These are phyloP conservation scores for Blastocystis sp. DNA, from an alignment of 352 stramenopile species.

Conservation along the genomic window DNA sequence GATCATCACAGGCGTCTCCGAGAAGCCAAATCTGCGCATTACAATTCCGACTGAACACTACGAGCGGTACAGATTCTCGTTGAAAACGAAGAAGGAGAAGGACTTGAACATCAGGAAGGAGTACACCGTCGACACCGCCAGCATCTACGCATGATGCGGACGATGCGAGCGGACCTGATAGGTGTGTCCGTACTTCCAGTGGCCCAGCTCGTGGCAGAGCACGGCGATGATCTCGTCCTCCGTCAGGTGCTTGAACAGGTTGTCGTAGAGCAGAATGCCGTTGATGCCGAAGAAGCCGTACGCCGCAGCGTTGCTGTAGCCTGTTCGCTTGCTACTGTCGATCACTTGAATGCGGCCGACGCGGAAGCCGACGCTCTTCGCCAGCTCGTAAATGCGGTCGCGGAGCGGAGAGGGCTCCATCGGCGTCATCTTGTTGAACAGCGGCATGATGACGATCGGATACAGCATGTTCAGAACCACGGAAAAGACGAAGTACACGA, in stretches of 20 bases:
- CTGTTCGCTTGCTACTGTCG: conserved; percentile 82
- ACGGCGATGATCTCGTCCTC: conserved; percentile 80
- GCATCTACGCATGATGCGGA: conserved; percentile 11
- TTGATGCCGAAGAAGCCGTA: conserved; percentile 81
- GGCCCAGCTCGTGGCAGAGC: conserved; percentile 80
- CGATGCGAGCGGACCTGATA: conserved; percentile 73
- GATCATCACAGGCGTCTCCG: conserved; percentile 76
- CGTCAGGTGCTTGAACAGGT: conserved; percentile 77
- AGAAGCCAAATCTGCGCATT: conserved; percentile 53
- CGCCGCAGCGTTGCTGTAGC: conserved; percentile 80
- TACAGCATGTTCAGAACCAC: conserved; percentile 80
- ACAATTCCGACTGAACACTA: background rate
- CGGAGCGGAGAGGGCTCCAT: conserved; percentile 75
- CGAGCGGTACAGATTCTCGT: conserved; percentile 21
- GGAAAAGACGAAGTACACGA: conserved; percentile 75
- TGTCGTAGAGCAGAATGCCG: conserved; percentile 82
- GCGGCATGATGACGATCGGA: conserved; percentile 81
- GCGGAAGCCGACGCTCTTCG: conserved; percentile 76
- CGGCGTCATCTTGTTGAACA: conserved; percentile 83
- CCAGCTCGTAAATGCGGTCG: conserved; percentile 78
- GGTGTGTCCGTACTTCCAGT: conserved; percentile 82
- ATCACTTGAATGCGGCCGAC: conserved; percentile 80
- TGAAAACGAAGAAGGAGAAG: conserved; percentile 40
- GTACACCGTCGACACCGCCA: background rate
- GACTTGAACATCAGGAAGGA: conserved; percentile 37